phyloP scores from a whole-genome alignment of 495 filamentous ascomycete genomes.

The Penicillium coprophilum region DNA sequence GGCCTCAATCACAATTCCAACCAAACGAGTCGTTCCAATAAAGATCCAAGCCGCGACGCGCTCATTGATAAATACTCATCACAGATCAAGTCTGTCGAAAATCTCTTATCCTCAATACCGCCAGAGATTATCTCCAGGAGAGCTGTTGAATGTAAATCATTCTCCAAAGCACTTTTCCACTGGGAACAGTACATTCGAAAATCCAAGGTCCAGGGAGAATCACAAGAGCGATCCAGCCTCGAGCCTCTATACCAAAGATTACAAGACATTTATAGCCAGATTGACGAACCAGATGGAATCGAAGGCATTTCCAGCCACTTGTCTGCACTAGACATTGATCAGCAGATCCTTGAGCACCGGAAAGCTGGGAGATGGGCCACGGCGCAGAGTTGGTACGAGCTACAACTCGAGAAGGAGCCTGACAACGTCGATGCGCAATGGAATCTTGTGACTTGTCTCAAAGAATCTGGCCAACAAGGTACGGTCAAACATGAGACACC shows the following conservation, averaged over 20 bases:
- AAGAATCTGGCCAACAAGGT: conserved; percentile 90
- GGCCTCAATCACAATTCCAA: conserved; percentile 34
- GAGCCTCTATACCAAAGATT: conserved; percentile 69
- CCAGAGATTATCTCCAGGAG: conserved; percentile 80
- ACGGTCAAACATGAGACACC: conserved; percentile 11
- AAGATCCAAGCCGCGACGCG: conserved; percentile 36
- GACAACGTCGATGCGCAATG: conserved; percentile 73
- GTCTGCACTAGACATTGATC: conserved; percentile 77
- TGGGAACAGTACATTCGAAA: conserved; percentile 88
- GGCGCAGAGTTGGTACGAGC: conserved; percentile 96
- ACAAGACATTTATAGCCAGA: conserved; percentile 92
- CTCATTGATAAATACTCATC: conserved; percentile 44
- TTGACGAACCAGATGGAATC: conserved; percentile 96
- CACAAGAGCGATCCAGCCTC: conserved; percentile 41
- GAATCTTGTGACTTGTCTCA: conserved; percentile 83
- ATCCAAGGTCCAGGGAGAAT: conserved; percentile 40
- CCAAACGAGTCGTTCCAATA: conserved; percentile 39
- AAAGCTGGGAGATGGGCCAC: conserved; percentile 98
- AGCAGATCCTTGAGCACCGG: conserved; percentile 86
- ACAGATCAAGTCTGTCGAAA: conserved; percentile 62
- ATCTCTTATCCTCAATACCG: conserved; percentile 68
- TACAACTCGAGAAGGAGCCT: conserved; percentile 76
- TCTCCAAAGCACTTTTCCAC: conserved; percentile 85
- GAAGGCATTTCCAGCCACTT: conserved; percentile 89
- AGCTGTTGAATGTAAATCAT: conserved; percentile 89